Conservation (phyloP, 169 alveolate genomes). For the Plasmodium falciparum region DNA sequence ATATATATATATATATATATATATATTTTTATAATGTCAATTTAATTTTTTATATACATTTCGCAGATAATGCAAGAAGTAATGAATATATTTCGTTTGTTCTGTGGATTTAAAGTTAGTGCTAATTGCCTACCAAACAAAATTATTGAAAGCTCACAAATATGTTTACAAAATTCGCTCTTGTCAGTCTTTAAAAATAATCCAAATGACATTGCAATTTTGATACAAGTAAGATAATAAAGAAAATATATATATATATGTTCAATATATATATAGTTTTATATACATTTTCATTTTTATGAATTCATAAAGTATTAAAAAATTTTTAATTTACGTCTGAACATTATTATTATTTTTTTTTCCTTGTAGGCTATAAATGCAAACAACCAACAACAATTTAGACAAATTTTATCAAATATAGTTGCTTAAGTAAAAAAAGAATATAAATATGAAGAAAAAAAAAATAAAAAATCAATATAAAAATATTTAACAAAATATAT, state of each 20-base stretch:
- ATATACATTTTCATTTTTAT: not conserved
- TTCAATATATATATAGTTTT: not conserved
- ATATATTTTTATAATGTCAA: not conserved
- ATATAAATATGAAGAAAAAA: not conserved
- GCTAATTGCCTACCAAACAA: constrained; percentile 58
- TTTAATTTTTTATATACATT: not conserved
- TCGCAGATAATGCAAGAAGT: constrained; percentile 65
- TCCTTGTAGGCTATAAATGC: constrained; percentile 48
- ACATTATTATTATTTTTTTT: not conserved
- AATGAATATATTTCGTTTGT: constrained; percentile 37
- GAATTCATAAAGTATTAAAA: not conserved
- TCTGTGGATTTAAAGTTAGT: constrained; percentile 72
- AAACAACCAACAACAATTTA: constrained; percentile 74
- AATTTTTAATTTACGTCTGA: not conserved
- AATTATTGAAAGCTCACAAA: constrained; percentile 48
- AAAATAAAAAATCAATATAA: constrained; percentile 4
- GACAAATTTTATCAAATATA: constrained; percentile 72
- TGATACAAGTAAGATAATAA: constrained; percentile 45
- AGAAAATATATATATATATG: not conserved
- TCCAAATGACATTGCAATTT: constrained; percentile 56
- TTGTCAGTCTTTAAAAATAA: constrained; percentile 57
- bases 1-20: not conserved
- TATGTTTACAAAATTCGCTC: constrained; percentile 67
- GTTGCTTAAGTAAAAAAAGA: constrained; percentile 25
- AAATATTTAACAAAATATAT: not conserved